Evolutionary conservation across 306 rosid genomes (phyloP), one percentile per base, ranked within the genome.

Genomic region (Lotus japonicus): DNA sequence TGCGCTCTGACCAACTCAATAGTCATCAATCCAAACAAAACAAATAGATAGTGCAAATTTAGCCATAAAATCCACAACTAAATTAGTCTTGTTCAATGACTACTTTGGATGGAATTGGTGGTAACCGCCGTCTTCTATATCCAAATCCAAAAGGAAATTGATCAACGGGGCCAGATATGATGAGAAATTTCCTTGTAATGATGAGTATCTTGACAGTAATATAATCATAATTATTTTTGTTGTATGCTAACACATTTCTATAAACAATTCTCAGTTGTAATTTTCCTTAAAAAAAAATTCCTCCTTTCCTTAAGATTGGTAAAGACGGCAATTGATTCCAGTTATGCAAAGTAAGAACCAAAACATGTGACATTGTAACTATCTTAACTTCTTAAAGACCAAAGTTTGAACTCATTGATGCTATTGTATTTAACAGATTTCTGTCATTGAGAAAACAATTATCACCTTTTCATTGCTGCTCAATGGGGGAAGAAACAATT

Each of bases 271-370:
- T 26, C 3, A 55, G 1, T 44, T 44, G 23, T 70, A 5, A 57
- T 65, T 16, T 66, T 50, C 5, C n/a, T 28, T 6, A 4, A 49
- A 21, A 49, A 21, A 12, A 18, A 0, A 33, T 35, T 21, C 60
- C 36, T 9, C 26, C 50, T 35, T 58, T 59, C 26, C 42, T 18
- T 48, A 18, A 14, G 55, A 26, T 73, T 36, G 5, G n/a, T 52
- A 56, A 4, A 63, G 54, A 52, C 78, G 78, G 78, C 71, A 73
- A 73, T 53, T 73, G 78, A 73, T 63, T 73, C 78, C 65, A 15
- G 9, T 42, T 17, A 54, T 53, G 43, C 33, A 49, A 14, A 13
- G 21, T 43, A 5, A 26, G 54, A 73, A 64, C 10, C 48, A 63
- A 16, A 63, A 36, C 5, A 16, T 14, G n/a, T 6, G 36, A 15